phyloP scores from a whole-genome alignment of 169 alveolate genomes.

The Babesia caballi region DNA sequence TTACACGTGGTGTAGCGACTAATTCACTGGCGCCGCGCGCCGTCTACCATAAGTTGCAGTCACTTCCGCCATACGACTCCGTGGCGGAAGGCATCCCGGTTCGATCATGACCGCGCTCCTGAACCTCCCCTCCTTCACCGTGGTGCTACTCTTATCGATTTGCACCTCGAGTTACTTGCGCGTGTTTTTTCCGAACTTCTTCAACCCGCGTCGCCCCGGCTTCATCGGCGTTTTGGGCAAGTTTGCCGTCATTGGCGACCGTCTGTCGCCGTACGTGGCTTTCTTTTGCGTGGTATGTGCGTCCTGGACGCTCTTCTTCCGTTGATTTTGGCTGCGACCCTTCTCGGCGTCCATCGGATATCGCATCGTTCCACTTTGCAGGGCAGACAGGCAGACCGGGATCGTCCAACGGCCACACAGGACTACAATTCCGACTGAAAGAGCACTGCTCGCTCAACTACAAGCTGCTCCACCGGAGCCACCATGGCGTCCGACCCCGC shows the following conservation, averaged over 20 bases:
- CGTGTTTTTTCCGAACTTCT: constrained; percentile 84
- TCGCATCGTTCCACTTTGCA: no score
- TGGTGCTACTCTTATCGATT: constrained; percentile 84
- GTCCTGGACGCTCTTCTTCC: constrained; percentile 78
- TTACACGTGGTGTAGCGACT: no score
- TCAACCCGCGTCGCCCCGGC: constrained; percentile 86
- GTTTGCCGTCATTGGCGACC: constrained; percentile 94
- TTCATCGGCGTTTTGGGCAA: constrained; percentile 91
- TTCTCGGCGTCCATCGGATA: not conserved
- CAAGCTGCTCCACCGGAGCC: not conserved
- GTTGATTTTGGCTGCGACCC: constrained; percentile 64
- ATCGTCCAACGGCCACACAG: no score
- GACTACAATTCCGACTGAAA: no score
- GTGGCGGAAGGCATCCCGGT: constrained; percentile 23
- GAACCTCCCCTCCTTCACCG: constrained; percentile 89
- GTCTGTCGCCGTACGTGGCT: constrained; percentile 91
- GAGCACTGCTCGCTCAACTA: no score
- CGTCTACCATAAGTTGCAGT: not conserved
- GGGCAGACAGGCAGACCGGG: no score
- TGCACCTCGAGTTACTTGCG: constrained; percentile 92
- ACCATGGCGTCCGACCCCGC: constrained; percentile 17
- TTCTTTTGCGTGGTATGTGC: constrained; percentile 86
- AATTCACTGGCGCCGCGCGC: not conserved
- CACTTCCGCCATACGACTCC: not conserved
- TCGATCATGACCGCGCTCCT: constrained; percentile 89